A percentile compares a stretch with the other conserved stretches of the same genome.
Evolutionary conservation across 2,329 filamentous ascomycete genomes (phyloP).

Genomic region (Alternaria sp.): DNA sequence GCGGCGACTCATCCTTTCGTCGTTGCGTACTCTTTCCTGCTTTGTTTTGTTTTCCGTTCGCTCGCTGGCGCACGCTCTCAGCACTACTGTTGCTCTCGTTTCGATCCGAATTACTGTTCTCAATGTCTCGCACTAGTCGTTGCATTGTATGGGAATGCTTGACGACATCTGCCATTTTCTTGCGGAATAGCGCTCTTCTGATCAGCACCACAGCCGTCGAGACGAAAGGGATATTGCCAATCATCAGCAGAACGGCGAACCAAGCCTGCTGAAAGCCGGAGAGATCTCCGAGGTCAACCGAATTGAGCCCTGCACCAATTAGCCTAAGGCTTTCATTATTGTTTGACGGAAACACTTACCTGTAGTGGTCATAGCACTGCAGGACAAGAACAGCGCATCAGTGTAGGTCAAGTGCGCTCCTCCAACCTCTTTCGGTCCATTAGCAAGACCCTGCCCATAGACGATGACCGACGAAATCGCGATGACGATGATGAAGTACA

Average conservation of each 20-base stretch:
- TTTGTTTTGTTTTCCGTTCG: background rate
- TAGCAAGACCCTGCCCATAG: slow-evolving; percentile 38
- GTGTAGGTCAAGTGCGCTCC: slow-evolving; percentile 34
- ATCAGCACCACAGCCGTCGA: slow-evolving; percentile 41
- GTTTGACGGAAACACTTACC: slow-evolving; percentile 13
- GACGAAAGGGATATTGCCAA: slow-evolving; percentile 44
- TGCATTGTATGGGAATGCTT: slow-evolving; percentile 37
- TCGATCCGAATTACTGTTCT: slow-evolving; percentile 19
- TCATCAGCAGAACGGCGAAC: slow-evolving; percentile 35
- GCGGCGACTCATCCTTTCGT: slow-evolving; percentile 3
- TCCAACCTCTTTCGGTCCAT: slow-evolving; percentile 29
- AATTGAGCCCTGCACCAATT: slow-evolving; percentile 32
- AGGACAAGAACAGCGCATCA: slow-evolving; percentile 39
- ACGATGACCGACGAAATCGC: slow-evolving; percentile 37
- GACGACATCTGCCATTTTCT: slow-evolving; percentile 39
- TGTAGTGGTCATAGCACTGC: slow-evolving; percentile 45
- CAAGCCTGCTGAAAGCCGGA: slow-evolving; percentile 41
- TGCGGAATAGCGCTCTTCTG: slow-evolving; percentile 34
- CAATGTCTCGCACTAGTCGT: slow-evolving; percentile 35
- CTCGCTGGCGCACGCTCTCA: slow-evolving; percentile 14
- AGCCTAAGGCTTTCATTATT: background rate
- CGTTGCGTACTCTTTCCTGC: slow-evolving; percentile 1
- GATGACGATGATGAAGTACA: slow-evolving; percentile 41
- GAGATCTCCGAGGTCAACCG: slow-evolving; percentile 35
- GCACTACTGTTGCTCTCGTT: slow-evolving; percentile 14